A percentile compares a stretch with the other conserved stretches of the same genome.
These are phyloP conservation scores for Sphagnurus paluster DNA, from an alignment of 1,284 basidiomycete species.

Conservation along the genomic window DNA sequence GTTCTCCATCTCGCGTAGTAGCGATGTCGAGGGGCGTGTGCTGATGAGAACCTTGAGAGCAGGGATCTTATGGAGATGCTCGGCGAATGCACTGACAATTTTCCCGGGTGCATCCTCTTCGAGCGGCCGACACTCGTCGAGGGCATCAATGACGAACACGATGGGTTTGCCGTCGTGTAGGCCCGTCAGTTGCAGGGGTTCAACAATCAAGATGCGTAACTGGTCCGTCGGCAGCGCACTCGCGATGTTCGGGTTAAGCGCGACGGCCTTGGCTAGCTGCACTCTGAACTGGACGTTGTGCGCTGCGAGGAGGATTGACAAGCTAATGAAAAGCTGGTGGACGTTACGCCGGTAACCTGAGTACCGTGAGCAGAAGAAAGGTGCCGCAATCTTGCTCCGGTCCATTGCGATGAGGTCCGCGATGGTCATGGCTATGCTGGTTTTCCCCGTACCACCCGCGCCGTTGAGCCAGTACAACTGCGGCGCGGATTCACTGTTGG, in stretches of 20 bases:
- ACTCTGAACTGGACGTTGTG: constrained; percentile 10
- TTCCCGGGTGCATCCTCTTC: constrained; percentile 15
- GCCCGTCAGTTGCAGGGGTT: constrained; percentile 10
- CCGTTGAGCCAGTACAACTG: constrained; percentile 18
- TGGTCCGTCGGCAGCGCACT: constrained; percentile 8
- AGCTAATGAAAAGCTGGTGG: constrained; percentile 14
- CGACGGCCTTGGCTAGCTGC: constrained; percentile 13
- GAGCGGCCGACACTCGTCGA: constrained; percentile 18
- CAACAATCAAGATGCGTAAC: constrained; percentile 12
- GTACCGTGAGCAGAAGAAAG: constrained; percentile 18
- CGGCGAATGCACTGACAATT: constrained; percentile 10
- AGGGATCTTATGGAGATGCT: constrained; percentile 14
- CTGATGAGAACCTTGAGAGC: constrained; percentile 18
- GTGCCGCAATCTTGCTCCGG: constrained; percentile 14
- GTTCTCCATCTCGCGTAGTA: constrained; percentile 6
- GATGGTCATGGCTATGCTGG: constrained; percentile 16
- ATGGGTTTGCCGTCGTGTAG: constrained; percentile 7
- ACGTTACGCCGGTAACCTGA: constrained; percentile 14
- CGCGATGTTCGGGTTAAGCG: constrained; percentile 7
- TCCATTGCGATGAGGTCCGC: constrained; percentile 16
- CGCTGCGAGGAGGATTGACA: constrained; percentile 15
- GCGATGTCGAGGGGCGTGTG: constrained; percentile 11
- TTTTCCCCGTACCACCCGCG: constrained; percentile 17
- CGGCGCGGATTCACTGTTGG: constrained; percentile 7
- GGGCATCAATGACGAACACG: constrained; percentile 20